These are phyloP conservation scores for Umbelopsis sp. DNA, from an alignment of 192 early-diverging fungal species.

Conservation along the genomic window DNA sequence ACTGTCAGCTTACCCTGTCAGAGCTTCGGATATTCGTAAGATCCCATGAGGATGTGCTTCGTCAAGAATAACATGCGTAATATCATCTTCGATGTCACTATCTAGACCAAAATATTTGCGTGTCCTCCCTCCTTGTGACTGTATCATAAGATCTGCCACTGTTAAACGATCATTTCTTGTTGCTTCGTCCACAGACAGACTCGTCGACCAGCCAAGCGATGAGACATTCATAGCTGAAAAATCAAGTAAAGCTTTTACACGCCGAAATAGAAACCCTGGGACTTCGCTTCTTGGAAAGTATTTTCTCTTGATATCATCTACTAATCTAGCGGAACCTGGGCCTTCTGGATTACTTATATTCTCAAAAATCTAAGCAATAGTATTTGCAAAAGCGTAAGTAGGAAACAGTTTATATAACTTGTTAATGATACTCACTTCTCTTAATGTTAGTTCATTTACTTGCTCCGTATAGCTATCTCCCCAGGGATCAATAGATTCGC, in stretches of 20 bases:
- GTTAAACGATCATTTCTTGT: not conserved
- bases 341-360: not conserved
- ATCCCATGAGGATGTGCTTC: not conserved
- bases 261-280: slow-evolving; percentile 3
- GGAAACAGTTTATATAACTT: not conserved
- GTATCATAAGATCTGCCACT: not conserved
- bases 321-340: not conserved
- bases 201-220: not conserved
- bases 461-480: slow-evolving; percentile 71
- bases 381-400: not conserved
- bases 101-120: not conserved
- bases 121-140: slow-evolving; percentile 12
- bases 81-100: not conserved
- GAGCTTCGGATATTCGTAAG: not conserved
- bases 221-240: not conserved
- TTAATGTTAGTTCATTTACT: slow-evolving; percentile 46
- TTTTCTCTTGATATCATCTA: slow-evolving; percentile 7
- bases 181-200: not conserved
- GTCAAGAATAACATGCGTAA: slow-evolving; percentile 29
- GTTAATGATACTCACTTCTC: slow-evolving; percentile 50
- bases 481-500: slow-evolving; percentile 61
- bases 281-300: slow-evolving; percentile 21
- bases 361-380: not conserved
- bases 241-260: slow-evolving; percentile 15
- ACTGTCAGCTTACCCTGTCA: slow-evolving; percentile 4